Percentiles rank a stretch among this genome's conserved stretches.
These are phyloP conservation scores for Neurospora terricola DNA, from an alignment of 495 filamentous ascomycete species.

Conservation along the genomic window DNA sequence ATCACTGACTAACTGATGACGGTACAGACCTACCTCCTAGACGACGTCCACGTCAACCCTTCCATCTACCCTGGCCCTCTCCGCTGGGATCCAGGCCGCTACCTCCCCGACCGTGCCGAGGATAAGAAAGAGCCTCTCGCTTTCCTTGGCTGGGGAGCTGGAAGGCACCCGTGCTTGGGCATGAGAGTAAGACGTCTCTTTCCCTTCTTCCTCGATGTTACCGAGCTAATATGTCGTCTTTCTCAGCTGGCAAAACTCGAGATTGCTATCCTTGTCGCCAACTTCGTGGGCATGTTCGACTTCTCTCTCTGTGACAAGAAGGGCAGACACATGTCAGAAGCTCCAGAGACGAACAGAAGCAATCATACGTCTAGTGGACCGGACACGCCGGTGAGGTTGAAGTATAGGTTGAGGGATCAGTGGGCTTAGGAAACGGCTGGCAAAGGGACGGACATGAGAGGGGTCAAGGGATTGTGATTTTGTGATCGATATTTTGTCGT, in stretches of 20 bases:
- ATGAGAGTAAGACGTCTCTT: slow-evolving; percentile 2
- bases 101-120: slow-evolving; percentile 29
- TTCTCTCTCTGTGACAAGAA: slow-evolving; percentile 17
- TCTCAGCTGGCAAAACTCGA: slow-evolving; percentile 37
- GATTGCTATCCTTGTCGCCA: slow-evolving; percentile 32
- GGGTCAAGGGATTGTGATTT: neutral
- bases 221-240: neutral
- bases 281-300: slow-evolving; percentile 27
- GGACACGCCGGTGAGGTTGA: slow-evolving; percentile 10
- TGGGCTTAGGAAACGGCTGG: neutral
- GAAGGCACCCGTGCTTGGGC: slow-evolving; percentile 31
- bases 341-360: slow-evolving; percentile 5
- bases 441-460: neutral
- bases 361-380: slow-evolving; percentile 10
- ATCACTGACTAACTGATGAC: neutral
- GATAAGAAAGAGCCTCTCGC: slow-evolving; percentile 29
- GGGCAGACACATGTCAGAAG: neutral
- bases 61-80: slow-evolving; percentile 31
- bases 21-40: slow-evolving; percentile 17
- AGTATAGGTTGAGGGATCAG: slow-evolving; percentile 9
- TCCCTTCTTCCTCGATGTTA: neutral
- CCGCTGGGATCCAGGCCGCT: slow-evolving; percentile 36
- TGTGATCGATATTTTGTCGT: neutral
- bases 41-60: slow-evolving; percentile 32
- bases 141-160: slow-evolving; percentile 37